A percentile compares a stretch with the other conserved stretches of the same genome.
phyloP scores from a whole-genome alignment of 2,329 filamentous ascomycete species.

The Sclerotiophoma versabilis region DNA sequence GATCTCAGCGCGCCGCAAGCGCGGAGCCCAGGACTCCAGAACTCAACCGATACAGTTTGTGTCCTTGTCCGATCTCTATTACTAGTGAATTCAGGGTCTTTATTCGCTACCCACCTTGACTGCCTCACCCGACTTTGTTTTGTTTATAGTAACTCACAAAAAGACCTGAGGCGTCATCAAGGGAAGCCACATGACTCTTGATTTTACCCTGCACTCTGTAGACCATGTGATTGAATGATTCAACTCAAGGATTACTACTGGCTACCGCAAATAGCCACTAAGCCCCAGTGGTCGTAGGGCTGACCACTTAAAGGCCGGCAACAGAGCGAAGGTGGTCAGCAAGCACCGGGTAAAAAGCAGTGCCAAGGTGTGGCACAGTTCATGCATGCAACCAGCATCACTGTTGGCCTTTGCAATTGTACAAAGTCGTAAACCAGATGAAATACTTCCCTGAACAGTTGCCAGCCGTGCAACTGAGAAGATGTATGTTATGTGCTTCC shows the following conservation, averaged over 20 bases:
- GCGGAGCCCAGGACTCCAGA: not conserved
- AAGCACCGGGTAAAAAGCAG: constrained; percentile 1
- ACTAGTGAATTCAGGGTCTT: not conserved
- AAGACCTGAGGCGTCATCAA: not conserved
- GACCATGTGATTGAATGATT: not conserved
- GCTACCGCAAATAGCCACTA: constrained; percentile 8
- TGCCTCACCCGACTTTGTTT: not conserved
- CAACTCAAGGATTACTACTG: not conserved
- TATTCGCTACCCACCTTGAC: not conserved
- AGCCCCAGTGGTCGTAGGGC: not conserved
- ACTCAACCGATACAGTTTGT: not conserved
- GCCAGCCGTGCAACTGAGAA: not conserved
- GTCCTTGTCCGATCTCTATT: not conserved
- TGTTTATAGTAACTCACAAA: not conserved
- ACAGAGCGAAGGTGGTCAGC: constrained; percentile 13
- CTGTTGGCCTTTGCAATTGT: not conserved
- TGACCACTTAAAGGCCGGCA: not conserved
- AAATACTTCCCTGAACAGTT: not conserved
- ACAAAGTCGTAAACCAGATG: not conserved
- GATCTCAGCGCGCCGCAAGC: constrained; percentile 2
- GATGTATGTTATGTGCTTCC: not conserved
- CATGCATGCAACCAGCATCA: constrained; percentile 12
- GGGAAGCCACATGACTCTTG: not conserved
- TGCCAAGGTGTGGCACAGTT: constrained; percentile 8
- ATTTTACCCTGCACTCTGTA: not conserved